Base-by-base conservation (phyloP, 257 asterid species). In the Jacaranda copaia region DNA sequence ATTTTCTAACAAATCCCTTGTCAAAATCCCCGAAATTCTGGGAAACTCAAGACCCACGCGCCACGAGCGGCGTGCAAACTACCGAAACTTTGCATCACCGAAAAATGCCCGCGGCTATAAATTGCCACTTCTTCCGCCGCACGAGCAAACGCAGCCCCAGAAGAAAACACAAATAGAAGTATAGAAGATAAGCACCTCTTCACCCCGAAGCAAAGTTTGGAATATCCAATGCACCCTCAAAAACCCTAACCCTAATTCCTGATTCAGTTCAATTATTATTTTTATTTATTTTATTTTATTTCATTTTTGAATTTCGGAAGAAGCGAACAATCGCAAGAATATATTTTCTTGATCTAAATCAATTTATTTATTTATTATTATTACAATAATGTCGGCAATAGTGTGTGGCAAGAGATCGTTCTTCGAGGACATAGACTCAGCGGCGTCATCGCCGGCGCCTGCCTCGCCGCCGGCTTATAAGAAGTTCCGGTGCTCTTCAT, bases 361-460 rank as follows among this genome's bases (percentile, higher is more conserved):
- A 15, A 32, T 55, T 77, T 13, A 4, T 59, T 61, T 5, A 10
- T 5, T 16, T 10, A 25, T 12, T 12, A n/a, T 58, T 10, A 16
- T 32, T n/a, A 2, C n/a, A 80, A 85, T 82, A 36, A 91, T 91
- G 96, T 87, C 96, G 76, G 90, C 94, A 5, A 64, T 89, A 20
- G 84, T 91, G 77, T 93, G 89, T 62, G 93, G 98, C 32, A 93
- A 93, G 91, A 86, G 98, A 79, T 82, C 91, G 13, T 93, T 91
- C 87, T 84, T 87, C 79, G 98, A 93, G n/a, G 98, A 91, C 40
- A 67, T 83, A 36, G 91, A 86, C 68, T 67, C 87, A 20, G 67
- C 80, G 19, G 76, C 79, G 72, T 64, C 91, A 57, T 85, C 92
- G 32, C 92, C 96, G 61, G 76, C 75, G 59, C 82, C 90, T 12